phyloP scores from a whole-genome alignment of 495 filamentous ascomycete genomes.

The Penicillium fimorum region DNA sequence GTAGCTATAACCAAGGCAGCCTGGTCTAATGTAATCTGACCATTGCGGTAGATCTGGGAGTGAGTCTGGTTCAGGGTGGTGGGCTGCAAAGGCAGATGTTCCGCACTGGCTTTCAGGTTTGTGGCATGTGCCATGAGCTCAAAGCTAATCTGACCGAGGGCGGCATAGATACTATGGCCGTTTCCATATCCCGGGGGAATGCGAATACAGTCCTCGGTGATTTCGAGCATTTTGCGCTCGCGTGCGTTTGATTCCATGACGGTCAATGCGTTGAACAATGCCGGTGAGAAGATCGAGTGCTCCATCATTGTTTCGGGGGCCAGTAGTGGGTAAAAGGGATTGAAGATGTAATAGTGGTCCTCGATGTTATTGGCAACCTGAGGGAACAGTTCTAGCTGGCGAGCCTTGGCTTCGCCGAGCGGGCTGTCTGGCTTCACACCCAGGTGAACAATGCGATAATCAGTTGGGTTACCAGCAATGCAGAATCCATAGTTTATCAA shows the following conservation, averaged over 20 bases:
- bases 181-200: conserved; percentile 36
- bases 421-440: conserved; percentile 42
- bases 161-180: conserved; percentile 37
- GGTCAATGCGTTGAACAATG: conserved; percentile 43
- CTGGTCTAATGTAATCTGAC: conserved; percentile 41
- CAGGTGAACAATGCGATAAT: conserved; percentile 51
- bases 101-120: conserved; percentile 30
- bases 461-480: conserved; percentile 53
- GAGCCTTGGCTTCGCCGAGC: conserved; percentile 36
- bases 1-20: conserved; percentile 42
- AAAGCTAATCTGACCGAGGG: conserved; percentile 42
- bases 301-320: conserved; percentile 38
- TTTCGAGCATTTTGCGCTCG: conserved; percentile 38
- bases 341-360: conserved; percentile 51
- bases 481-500: conserved; percentile 70
- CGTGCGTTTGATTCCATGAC: conserved; percentile 43
- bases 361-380: conserved; percentile 30
- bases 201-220: conserved; percentile 34
- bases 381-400: conserved; percentile 37
- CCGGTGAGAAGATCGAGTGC: conserved; percentile 46
- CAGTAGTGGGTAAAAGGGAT: conserved; percentile 43
- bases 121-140: conserved; percentile 45
- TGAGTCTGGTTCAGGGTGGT: conserved; percentile 41
- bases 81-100: conserved; percentile 26
- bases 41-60: conserved; percentile 44